Base-by-base conservation (phyloP, 257 asterid genomes). In the Plantago major region DNA sequence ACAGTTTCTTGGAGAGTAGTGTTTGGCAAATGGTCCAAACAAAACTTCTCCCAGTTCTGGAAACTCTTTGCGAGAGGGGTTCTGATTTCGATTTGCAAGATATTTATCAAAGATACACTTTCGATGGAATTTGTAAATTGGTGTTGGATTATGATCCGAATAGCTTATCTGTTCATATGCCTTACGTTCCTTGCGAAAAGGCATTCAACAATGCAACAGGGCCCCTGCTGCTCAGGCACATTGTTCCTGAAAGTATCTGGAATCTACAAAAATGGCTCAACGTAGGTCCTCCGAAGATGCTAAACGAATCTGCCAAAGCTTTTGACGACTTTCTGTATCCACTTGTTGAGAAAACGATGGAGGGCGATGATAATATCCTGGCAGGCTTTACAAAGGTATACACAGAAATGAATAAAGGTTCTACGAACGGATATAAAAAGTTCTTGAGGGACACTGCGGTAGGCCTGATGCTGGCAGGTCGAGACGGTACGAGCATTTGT, bases 301-400 rank as follows among this genome's bases (percentile, higher is more conserved):
- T 64, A 26, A 15, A 5, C 3, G 13, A 30, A 61, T 75, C 87
- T 10, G 62, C 71, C 72, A 42, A 22, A 5, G 59, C 55, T n/a
- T 67, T 87, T 4, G 88, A 82, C 19, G 47, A 74, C 3, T 75
- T 77, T 45, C 62, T 76, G 48, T 75, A 74, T 65, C 67, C 71
- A 62, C 5, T 37, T 17, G 64, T 77, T 62, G 5, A 33, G 40
- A 33, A 33, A 33, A 33, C 49, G 11, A 9, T 45, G 22, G 42
- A 48, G 37, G 48, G 49, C 0, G 71, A 49, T 47, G 57, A 11
- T 3, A 7, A 33, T 4, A 33, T 74, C 7, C 40, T 74, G 43
- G 56, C 17, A 9, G 51, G 48, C 3, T 78, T 65, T 52, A 33
- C 50, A 42, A 60, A 58, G 58, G 47, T 59, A 45, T 66, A 57